Base-by-base conservation (phyloP, 257 asterid genomes). In the Penstemon davidsonii region DNA sequence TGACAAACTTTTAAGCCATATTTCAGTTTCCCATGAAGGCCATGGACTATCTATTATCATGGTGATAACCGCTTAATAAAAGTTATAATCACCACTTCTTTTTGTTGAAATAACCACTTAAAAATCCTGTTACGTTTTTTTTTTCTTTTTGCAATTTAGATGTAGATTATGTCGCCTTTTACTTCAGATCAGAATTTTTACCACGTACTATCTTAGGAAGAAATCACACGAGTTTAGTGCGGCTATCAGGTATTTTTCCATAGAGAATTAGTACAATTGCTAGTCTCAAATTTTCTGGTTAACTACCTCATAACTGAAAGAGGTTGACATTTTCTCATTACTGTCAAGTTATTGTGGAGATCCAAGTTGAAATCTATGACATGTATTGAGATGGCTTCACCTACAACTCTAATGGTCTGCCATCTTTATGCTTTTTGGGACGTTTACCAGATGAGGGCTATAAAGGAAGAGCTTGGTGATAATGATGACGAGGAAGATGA, bases 401-500 rank as follows among this genome's bases (percentile, higher is more conserved):
- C 36, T 52, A 68, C 46, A 46, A 52, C 73, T 72, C 54, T 66
- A 64, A 70, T 75, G 67, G 41, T 64, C 47, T 63, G 63, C 44
- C 25, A 59, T 2, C 57, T 67, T 62, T 49, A 54, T 74, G 40
- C 33, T 64, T 53, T 70, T 66, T 76, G 81, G 40, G 44, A 69
- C 81, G 74, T 77, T 56, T 73, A 57, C 81, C 78, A 94, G 99
- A 94, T 91, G 99, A 84, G 95, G 75, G 99, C 99, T 62, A 94
- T 91, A 79, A 88, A 94, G 82, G 97, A 94, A 87, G 99, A 88
- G 74, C 96, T 94, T 55, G 96, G 96, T 51, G 99, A 91, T 77
- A 91, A 94, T 78, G 96, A 91, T 54, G 97, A 94, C 8, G 97
- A 94, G 38, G 97, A 94, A 75, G 99, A 94, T 86, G 97, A 94